These are phyloP conservation scores for Rhodomyrtus tomentosa DNA, from an alignment of 345 rosid species.

Conservation along the genomic window DNA sequence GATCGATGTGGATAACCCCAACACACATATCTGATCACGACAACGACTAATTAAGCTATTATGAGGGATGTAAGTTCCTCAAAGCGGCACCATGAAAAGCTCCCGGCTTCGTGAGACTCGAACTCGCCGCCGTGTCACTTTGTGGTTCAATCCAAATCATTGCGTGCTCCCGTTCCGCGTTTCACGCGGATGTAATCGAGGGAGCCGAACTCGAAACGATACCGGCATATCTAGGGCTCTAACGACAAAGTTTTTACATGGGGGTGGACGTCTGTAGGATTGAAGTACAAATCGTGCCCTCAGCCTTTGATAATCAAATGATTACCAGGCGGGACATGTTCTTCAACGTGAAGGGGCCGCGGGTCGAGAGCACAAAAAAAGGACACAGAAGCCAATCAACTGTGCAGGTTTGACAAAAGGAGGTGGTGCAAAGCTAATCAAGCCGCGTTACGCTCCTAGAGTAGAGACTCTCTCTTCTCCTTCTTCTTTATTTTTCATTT, in stretches of 20 bases:
- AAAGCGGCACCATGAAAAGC: not conserved
- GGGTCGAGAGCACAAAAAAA: too few relatives aligned
- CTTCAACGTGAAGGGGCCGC: too few relatives aligned
- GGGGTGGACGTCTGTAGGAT: not conserved
- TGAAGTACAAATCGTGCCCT: not conserved
- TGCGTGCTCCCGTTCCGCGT: too few relatives aligned
- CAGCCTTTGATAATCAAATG: not conserved
- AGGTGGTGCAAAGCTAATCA: not conserved
- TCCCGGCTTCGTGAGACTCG: not conserved
- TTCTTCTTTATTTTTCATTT: too few relatives aligned
- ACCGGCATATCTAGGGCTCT: not conserved
- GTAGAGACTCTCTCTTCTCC: too few relatives aligned
- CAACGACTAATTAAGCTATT: not conserved
- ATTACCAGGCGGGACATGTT: not conserved
- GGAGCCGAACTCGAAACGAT: not conserved
- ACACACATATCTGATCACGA: too few relatives aligned
- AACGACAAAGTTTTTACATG: not conserved
- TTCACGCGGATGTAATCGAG: not conserved
- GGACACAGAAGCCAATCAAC: not conserved
- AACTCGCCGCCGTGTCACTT: accelerated
- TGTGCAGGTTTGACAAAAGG: not conserved
- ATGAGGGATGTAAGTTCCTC: not conserved
- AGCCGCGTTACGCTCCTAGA: not conserved
- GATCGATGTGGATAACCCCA: too few relatives aligned
- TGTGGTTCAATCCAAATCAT: not conserved